phyloP scores from a whole-genome alignment of 805 yeast species.

The Kodamaea lidongshanica region DNA sequence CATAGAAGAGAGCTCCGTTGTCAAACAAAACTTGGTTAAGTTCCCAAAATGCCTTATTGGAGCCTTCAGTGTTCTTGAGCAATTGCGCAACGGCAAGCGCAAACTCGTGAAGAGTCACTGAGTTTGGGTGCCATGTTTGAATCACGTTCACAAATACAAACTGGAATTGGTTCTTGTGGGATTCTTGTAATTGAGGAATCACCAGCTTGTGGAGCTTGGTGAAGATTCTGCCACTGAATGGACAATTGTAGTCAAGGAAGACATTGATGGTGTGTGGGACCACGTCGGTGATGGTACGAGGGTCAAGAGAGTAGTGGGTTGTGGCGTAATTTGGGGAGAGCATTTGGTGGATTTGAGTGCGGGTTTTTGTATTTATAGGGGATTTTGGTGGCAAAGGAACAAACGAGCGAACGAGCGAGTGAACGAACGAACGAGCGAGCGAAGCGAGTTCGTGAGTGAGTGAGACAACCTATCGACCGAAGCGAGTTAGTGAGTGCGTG shows the following conservation, averaged over 20 bases:
- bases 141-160: constrained; percentile 64
- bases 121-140: constrained; percentile 90
- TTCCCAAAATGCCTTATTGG: constrained; percentile 34
- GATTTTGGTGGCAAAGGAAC: background rate
- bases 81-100: constrained; percentile 64
- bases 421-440: no score
- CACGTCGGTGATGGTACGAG: constrained; percentile 13
- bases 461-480: no score
- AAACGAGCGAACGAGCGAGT: background rate
- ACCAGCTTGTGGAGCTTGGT: constrained; percentile 46
- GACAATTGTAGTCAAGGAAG: constrained; percentile 74
- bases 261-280: constrained; percentile 49
- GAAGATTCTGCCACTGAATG: constrained; percentile 62
- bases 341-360: no score
- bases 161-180: constrained; percentile 46
- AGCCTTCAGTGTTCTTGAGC: constrained; percentile 33
- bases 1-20: constrained; percentile 52
- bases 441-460: no score
- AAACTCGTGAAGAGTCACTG: constrained; percentile 63
- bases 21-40: constrained; percentile 53
- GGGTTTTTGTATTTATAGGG: background rate
- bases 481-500: no score
- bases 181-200: constrained; percentile 44
- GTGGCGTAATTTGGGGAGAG: constrained; percentile 38
- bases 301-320: constrained; percentile 28